Base-by-base conservation (phyloP, 164 flowering plant species). In the Tetracentron sinense region DNA sequence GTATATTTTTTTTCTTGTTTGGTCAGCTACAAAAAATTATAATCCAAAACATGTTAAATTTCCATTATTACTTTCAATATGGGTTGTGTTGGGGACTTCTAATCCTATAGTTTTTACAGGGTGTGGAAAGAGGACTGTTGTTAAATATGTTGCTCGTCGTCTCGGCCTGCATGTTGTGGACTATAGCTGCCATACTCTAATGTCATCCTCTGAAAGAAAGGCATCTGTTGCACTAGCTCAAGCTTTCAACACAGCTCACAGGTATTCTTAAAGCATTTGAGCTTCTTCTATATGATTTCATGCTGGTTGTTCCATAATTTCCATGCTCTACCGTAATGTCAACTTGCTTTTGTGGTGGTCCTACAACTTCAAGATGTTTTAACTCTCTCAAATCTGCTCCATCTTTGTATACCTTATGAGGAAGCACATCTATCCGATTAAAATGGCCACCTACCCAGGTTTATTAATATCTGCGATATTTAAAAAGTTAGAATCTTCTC, bases 101-200 rank as follows among this genome's bases (percentile, higher is more conserved):
- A 19, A 66, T 64, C 62, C 22, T 7, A 31, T 53, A 31, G 20
- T 61, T 67, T 25, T 63, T 80, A 59, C 78, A 93, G 98, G 98
- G 27, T 78, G 84, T 85, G 98, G 98, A 54, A 90, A 89, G 79
- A 81, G 89, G 67, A 89, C 94, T 57, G 88, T 86, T 65, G 81
- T 90, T 54, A 84, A 77, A 72, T 75, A 82, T 76, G 84, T 93
- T 78, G 96, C 96, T 77, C 78, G 75, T 38, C 70, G 78, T 28
- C 68, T 93, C 69, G 97, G 98, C 28, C 65, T 93, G 65, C 97
- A 93, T 82, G 84, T 90, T 6, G 96, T 93, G 46, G 97, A 90
- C 67, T 84, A 73, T 72, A 89, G 86, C 75, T 93, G 98, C 68
- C 85, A 85, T 63, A 76, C 69, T 76, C 63, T 90, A 22, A 55